phyloP scores from a whole-genome alignment of 306 rosid genomes.

The Fagus crenata region DNA sequence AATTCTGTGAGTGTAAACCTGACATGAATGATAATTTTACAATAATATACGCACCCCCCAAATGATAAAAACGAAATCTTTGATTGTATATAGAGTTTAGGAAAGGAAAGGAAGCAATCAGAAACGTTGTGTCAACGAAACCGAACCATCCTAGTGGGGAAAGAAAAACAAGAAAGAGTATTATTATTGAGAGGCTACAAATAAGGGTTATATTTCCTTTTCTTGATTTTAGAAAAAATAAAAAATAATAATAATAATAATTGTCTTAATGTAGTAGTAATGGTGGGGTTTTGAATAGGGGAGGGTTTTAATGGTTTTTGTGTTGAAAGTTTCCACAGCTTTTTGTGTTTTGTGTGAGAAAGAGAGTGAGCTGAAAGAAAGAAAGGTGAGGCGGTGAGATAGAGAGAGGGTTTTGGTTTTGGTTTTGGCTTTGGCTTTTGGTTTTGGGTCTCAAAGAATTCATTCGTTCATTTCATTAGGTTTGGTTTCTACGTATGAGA shows the following conservation, averaged over 20 bases:
- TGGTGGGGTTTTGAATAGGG: neutral
- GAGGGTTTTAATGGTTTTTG: neutral
- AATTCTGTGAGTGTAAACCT: conserved; percentile 44
- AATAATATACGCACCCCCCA: conserved; percentile 19
- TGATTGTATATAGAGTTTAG: conserved; percentile 10
- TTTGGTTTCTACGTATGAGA: neutral
- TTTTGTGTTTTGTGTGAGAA: neutral
- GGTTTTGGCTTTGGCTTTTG: too few relatives aligned
- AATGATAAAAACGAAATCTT: conserved; percentile 11
- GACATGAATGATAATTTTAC: conserved; percentile 35
- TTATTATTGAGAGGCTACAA: neutral
- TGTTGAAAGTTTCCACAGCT: neutral
- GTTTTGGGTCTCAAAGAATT: too few relatives aligned
- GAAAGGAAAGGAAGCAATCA: conserved; percentile 3
- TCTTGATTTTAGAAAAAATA: too few relatives aligned
- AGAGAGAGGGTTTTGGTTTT: too few relatives aligned
- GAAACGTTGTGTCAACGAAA: neutral
- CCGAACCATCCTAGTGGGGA: neutral
- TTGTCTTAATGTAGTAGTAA: too few relatives aligned
- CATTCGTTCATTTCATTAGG: too few relatives aligned
- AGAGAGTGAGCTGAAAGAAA: neutral
- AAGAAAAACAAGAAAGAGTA: neutral
- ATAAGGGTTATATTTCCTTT: too few relatives aligned
- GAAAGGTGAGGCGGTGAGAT: too few relatives aligned
- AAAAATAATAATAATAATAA: too few relatives aligned